phyloP scores from a whole-genome alignment of 2,329 filamentous ascomycete genomes.

The Ascomycota sp. region DNA sequence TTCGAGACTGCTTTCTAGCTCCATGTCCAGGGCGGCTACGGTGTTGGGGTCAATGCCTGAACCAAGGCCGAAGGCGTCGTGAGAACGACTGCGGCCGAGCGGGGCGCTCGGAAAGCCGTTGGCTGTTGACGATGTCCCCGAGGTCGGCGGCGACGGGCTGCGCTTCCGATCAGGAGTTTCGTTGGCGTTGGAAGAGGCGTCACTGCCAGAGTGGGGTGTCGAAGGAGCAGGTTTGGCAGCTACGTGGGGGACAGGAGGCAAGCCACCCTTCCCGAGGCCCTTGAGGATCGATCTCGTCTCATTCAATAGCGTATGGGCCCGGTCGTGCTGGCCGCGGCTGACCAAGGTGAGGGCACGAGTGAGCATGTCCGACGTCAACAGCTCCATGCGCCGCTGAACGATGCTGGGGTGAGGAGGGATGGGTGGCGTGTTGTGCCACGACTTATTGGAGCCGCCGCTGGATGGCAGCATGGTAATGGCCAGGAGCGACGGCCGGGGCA shows the following conservation, averaged over 20 bases:
- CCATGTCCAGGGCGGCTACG: constrained; percentile 69
- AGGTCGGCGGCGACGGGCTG: constrained; percentile 30
- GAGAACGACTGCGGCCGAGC: constrained; percentile 29
- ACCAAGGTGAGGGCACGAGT: constrained; percentile 79
- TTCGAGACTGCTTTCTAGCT: constrained; percentile 74
- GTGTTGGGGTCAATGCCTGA: constrained; percentile 65
- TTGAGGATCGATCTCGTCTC: constrained; percentile 92
- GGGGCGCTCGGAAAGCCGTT: constrained; percentile 19
- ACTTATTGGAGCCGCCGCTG: constrained; percentile 36
- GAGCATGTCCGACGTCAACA: constrained; percentile 94
- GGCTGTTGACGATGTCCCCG: constrained; percentile 19
- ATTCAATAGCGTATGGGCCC: constrained; percentile 72
- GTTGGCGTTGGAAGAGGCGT: constrained; percentile 19
- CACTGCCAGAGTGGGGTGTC: constrained; percentile 23
- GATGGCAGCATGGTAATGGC: constrained; percentile 88
- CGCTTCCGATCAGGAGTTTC: constrained; percentile 31
- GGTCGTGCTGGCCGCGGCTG: constrained; percentile 75
- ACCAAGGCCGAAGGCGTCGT: constrained; percentile 33
- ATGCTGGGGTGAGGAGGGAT: constrained; percentile 91
- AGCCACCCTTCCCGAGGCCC: constrained; percentile 78
- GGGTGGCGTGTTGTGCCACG: constrained; percentile 45
- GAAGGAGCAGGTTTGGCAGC: constrained; percentile 21
- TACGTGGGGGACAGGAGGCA: constrained; percentile 64
- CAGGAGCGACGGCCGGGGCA: constrained; percentile 70
- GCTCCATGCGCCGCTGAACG: constrained; percentile 89